These are phyloP conservation scores for Neurospora tetraspora DNA, from an alignment of 495 filamentous ascomycete species.

Conservation along the genomic window DNA sequence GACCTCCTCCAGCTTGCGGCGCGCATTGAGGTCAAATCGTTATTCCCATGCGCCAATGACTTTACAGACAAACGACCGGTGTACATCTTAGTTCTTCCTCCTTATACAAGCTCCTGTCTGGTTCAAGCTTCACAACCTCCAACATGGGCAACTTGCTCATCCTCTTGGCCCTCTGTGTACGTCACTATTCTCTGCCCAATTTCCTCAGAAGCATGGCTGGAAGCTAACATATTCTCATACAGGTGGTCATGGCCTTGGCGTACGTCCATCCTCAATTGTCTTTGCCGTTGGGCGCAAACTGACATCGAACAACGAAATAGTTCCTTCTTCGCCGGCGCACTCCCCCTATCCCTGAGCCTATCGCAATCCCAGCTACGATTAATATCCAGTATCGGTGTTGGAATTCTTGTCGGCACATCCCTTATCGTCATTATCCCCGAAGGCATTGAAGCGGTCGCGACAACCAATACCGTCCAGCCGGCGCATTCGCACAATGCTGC, in stretches of 20 bases:
- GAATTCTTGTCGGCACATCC: slow-evolving; percentile 86
- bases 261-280: slow-evolving; percentile 35
- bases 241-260: slow-evolving; percentile 89
- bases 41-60: not conserved
- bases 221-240: slow-evolving; percentile 12
- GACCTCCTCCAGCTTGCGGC: not conserved
- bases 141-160: slow-evolving; percentile 73
- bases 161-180: slow-evolving; percentile 62
- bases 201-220: slow-evolving; percentile 3
- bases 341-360: slow-evolving; percentile 82
- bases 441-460: slow-evolving; percentile 85
- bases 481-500: slow-evolving; percentile 28
- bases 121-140: not conserved
- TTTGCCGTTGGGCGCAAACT: slow-evolving; percentile 15
- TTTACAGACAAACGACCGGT: not conserved
- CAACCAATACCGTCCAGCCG: slow-evolving; percentile 31
- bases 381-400: slow-evolving; percentile 87
- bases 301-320: slow-evolving; percentile 34
- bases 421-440: slow-evolving; percentile 97
- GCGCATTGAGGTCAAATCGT: not conserved
- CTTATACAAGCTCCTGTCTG: too few relatives aligned
- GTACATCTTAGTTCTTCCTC: not conserved
- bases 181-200: slow-evolving; percentile 1
- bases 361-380: slow-evolving; percentile 82
- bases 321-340: slow-evolving; percentile 87